Conservation (phyloP, 2,329 filamentous ascomycete species). For the Zymoseptoria crescenta region DNA sequence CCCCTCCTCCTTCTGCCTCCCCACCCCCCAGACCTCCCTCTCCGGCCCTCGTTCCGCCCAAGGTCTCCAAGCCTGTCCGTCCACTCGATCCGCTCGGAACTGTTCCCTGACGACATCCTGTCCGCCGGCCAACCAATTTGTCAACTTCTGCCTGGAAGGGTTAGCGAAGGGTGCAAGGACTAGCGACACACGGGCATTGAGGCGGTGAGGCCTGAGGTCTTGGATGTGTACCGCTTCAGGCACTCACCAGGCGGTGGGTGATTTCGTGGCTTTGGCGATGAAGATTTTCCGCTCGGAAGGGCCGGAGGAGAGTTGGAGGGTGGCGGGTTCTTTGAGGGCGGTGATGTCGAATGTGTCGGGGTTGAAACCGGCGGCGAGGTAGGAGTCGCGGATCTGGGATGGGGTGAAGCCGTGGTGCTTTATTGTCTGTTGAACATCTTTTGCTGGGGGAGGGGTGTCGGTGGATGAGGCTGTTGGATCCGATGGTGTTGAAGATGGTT, state of each 20-base stretch:
- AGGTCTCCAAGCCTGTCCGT: neutral
- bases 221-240: neutral
- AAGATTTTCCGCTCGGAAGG: constrained; percentile 25
- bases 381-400: constrained; percentile 21
- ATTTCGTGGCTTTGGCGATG: constrained; percentile 25
- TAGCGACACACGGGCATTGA: too few relatives aligned
- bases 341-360: constrained; percentile 25
- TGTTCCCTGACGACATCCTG: neutral
- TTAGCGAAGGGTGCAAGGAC: too few relatives aligned
- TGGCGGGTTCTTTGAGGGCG: constrained; percentile 21
- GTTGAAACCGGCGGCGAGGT: constrained; percentile 21
- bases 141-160: neutral
- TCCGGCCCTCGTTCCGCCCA: neutral
- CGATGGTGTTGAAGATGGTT: constrained; percentile 28
- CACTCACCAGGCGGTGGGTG: constrained; percentile 10
- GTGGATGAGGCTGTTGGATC: constrained; percentile 11
- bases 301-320: constrained; percentile 23
- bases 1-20: neutral
- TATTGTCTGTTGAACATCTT: constrained; percentile 19
- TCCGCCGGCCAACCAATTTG: neutral
- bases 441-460: constrained; percentile 16
- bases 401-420: constrained; percentile 28
- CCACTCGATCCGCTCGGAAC: neutral
- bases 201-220: too few relatives aligned
- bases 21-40: neutral